phyloP scores from a whole-genome alignment of 208 protist genomes.

The Herpetomonas tarakana region DNA sequence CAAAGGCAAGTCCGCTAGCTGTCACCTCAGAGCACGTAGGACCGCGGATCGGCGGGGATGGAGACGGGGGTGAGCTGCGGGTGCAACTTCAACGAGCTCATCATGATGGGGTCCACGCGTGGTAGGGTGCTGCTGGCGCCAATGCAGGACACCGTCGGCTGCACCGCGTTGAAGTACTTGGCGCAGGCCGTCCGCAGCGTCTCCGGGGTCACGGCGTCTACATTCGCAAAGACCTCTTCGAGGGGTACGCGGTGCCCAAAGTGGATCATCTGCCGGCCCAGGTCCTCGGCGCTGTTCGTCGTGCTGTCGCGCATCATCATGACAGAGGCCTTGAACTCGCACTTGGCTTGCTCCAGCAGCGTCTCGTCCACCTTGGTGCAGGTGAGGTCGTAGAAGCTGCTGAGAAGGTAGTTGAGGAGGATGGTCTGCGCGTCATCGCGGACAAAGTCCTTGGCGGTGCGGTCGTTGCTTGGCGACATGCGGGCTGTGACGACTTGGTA shows the following conservation, averaged over 20 bases:
- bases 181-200: conserved; percentile 71
- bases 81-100: conserved; percentile 25
- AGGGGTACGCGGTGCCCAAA: conserved; percentile 83
- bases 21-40: conserved; percentile 16
- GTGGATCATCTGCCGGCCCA: conserved; percentile 97
- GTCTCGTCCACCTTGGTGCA: conserved; percentile 47
- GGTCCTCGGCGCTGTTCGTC: conserved; percentile 93
- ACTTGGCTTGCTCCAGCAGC: conserved; percentile 92
- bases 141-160: conserved; percentile 77
- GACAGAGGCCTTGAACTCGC: conserved; percentile 90
- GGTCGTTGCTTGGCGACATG: conserved; percentile 30
- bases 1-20: too few species aligned
- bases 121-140: conserved; percentile 61
- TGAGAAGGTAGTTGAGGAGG: conserved; percentile 68
- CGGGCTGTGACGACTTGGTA: conserved; percentile 80
- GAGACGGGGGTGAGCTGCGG: conserved; percentile 30
- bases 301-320: conserved; percentile 95
- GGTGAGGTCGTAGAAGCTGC: conserved; percentile 66
- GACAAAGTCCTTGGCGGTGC: conserved; percentile 16
- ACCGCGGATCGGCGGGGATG: conserved; percentile 10
- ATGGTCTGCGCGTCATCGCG: conserved; percentile 68
- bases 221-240: conserved; percentile 89
- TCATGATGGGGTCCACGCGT: conserved; percentile 43
- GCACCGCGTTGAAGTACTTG: conserved; percentile 54
- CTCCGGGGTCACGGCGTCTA: conserved; percentile 90